Conservation (phyloP, 148 eudicot genomes). For the Polygonum maritimum region DNA sequence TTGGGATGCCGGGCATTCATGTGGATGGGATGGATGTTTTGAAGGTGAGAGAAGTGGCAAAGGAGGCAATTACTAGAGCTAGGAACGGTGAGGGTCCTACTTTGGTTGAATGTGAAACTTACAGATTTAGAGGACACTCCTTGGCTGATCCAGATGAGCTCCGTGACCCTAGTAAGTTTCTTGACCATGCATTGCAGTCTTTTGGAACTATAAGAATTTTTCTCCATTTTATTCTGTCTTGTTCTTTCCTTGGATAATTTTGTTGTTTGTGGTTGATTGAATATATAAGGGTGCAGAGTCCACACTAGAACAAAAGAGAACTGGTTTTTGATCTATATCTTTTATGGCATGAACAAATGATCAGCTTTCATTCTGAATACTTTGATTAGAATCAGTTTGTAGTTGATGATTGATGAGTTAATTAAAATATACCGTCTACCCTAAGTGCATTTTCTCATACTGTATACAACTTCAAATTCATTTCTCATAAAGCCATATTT, state of each 20-base stretch:
- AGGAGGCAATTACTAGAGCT: conserved; percentile 74
- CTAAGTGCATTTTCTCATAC: too few species aligned
- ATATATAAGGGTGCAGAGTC: not conserved
- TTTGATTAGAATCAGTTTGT: not conserved
- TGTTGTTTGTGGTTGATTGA: not conserved
- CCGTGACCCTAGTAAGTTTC: conserved; percentile 77
- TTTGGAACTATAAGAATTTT: not conserved
- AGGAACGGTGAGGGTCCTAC: conserved; percentile 97
- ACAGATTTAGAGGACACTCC: conserved; percentile 95
- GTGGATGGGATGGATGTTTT: conserved; percentile 98
- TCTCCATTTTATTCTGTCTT: not conserved
- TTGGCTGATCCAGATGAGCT: conserved; percentile 99
- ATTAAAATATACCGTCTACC: too few species aligned
- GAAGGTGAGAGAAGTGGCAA: conserved; percentile 91
- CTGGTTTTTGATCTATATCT: too few species aligned
- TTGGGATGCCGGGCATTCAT: conserved; percentile 92
- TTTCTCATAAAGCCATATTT: too few species aligned
- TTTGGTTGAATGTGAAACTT: conserved; percentile 92
- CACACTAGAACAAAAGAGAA: not conserved
- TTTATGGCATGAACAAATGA: too few species aligned
- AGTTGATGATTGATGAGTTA: too few species aligned
- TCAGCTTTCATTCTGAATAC: not conserved
- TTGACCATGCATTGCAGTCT: not conserved
- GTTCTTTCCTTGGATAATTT: not conserved
- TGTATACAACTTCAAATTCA: too few species aligned